Base-by-base conservation (phyloP, 495 filamentous ascomycete genomes). In the Aspergillus haitiensis region DNA sequence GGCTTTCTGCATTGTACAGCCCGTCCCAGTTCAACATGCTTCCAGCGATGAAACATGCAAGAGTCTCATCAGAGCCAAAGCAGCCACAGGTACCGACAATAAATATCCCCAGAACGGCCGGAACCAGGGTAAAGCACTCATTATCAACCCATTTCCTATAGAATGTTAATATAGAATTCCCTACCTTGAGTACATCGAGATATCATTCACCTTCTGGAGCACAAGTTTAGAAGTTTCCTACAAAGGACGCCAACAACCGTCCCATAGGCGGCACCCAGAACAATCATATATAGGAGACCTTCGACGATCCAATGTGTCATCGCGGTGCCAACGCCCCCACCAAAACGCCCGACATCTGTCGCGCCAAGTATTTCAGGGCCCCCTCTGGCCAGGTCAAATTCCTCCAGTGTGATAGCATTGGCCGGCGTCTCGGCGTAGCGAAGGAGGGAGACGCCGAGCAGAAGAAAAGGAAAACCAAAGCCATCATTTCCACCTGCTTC, bases 401-500 rank as follows among this genome's bases (percentile, higher is more conserved):
- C 61, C 21, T 67, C 59, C 32, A 70, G 16, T 2, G 56, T 59
- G 4, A 51, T 27, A 6, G 65, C 56, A 51, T 68, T 64, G 0
- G 37, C 65, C 7, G 73, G 72, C 0, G 71, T 68, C 11, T 81
- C 75, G 35, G 78, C 80, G 52, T 86, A 80, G 0, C 81, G 79
- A 10, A 85, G 71, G 13, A 86, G 70, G 32, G 82, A 79, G 33
- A 78, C 74, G 0, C 81, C 82, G 11, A 85, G 78, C 68, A 85
- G 71, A 0, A 86, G 68, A 51, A 86, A 85, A 0, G 82, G 81
- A 32, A 84, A 86, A 0, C 82, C 83, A 51, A 86, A 83, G 0
- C 83, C 84, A 56, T 86, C 84, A 64, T 86, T 85, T 7, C 79
- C 82, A 13, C 83, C 84, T 8, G 82, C 83, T 64, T 86, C 83